Conservation (phyloP, 345 rosid genomes). For the Eucalyptus leucophloia region DNA sequence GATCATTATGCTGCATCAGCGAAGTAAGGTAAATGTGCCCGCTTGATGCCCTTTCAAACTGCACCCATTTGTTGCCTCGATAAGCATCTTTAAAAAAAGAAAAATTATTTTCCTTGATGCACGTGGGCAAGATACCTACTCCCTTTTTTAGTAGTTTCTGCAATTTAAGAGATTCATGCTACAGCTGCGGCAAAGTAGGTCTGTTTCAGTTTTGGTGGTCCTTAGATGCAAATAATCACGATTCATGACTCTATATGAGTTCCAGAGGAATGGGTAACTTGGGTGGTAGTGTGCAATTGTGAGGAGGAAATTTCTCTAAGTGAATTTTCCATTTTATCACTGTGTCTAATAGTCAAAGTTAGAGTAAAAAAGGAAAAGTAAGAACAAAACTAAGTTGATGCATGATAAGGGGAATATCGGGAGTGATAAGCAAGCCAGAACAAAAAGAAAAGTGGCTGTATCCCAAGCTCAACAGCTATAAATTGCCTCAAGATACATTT, state of each 20-base stretch:
- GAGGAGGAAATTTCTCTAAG: not conserved
- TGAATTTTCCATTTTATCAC: not conserved
- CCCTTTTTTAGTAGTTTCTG: not conserved
- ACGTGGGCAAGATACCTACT: not conserved
- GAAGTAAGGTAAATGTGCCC: slow-evolving; percentile 69
- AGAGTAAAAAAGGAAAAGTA: not conserved
- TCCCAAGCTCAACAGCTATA: not conserved
- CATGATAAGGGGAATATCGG: not conserved
- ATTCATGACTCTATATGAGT: not conserved
- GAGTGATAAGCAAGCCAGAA: not conserved
- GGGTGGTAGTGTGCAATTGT: not conserved
- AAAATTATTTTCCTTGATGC: not conserved
- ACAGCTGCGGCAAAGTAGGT: not conserved
- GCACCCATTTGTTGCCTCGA: not conserved
- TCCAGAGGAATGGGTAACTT: not conserved
- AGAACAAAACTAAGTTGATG: not conserved
- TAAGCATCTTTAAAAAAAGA: not conserved
- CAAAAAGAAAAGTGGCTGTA: not conserved
- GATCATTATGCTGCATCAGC: slow-evolving; percentile 96
- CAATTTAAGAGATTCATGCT: not conserved
- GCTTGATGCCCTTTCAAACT: not conserved
- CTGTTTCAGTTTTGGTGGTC: not conserved
- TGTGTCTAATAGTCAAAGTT: not conserved
- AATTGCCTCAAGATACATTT: not conserved
- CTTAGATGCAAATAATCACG: not conserved